Percentiles rank a stretch among this genome's conserved stretches.
Conservation (phyloP, 2,329 filamentous ascomycete genomes). For the Didymella pomorum region DNA sequence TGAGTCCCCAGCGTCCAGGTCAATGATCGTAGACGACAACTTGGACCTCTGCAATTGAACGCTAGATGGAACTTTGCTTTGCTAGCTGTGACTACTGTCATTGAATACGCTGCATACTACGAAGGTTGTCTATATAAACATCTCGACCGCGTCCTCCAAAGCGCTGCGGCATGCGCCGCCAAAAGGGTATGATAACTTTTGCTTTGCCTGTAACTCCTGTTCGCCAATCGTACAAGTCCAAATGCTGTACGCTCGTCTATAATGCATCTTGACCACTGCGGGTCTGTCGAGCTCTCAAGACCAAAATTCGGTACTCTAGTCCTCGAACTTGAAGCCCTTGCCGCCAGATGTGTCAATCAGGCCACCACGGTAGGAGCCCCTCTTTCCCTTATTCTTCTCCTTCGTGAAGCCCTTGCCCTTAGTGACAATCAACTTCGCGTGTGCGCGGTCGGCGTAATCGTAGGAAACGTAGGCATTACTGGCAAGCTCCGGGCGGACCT, state of each 20-base stretch:
- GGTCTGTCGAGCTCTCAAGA: no score
- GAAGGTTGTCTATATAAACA: constrained; percentile 8
- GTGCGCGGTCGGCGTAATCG: constrained; percentile 87
- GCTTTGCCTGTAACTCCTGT: constrained; percentile 13
- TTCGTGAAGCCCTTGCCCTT: constrained; percentile 98
- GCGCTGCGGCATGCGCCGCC: constrained; percentile 1
- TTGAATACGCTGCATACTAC: background rate
- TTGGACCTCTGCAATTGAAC: no score
- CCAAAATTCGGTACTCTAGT: constrained; percentile 56
- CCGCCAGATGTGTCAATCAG: constrained; percentile 81
- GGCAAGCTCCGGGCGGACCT: constrained; percentile 72
- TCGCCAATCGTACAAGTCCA: constrained; percentile 8
- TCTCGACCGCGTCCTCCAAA: constrained; percentile 1
- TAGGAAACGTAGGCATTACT: constrained; percentile 86
- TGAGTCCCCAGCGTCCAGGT: no score
- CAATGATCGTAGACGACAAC: no score
- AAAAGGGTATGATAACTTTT: constrained; percentile 21
- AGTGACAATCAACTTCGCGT: constrained; percentile 86
- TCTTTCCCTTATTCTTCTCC: constrained; percentile 91
- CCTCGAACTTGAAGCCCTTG: constrained; percentile 94
- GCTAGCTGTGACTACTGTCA: no score
- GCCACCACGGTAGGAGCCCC: constrained; percentile 88
- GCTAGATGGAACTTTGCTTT: no score
- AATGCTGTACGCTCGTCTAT: constrained; percentile 5
- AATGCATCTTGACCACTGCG: constrained; percentile 2